These are phyloP conservation scores for Lablab purpureus DNA, from an alignment of 306 rosid species.

Conservation along the genomic window DNA sequence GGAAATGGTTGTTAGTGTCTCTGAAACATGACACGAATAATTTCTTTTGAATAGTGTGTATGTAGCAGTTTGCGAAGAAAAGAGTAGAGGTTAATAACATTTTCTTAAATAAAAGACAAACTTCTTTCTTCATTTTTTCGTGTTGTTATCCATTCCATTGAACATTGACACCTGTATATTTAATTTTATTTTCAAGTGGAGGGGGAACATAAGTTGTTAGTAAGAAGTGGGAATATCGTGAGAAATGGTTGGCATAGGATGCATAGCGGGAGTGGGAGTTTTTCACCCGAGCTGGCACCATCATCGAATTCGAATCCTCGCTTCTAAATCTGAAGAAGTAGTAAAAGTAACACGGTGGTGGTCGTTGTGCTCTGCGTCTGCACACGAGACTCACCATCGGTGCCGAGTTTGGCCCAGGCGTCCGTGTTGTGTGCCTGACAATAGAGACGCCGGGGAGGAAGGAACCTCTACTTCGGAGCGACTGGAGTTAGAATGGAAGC, in stretches of 20 bases:
- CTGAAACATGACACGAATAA: no score
- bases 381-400: neutral
- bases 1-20: no score
- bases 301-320: constrained; percentile 32
- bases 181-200: neutral
- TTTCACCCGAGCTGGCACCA: constrained; percentile 29
- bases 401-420: constrained; percentile 10
- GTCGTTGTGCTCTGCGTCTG: constrained; percentile 11
- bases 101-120: no score
- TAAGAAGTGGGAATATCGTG: constrained; percentile 30
- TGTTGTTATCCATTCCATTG: neutral
- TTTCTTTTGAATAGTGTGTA: no score
- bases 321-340: constrained; percentile 40
- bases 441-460: neutral
- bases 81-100: no score
- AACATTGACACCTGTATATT: neutral
- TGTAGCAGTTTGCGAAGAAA: no score
- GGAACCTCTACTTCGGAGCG: constrained; percentile 18
- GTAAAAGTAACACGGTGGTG: neutral
- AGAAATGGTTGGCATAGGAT: constrained; percentile 61
- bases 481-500: constrained; percentile 44
- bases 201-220: neutral
- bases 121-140: neutral
- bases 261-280: constrained; percentile 46
- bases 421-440: constrained; percentile 46